Conservation (phyloP, 768 basidiomycete genomes). For the Chalciporus sphaerocephalus region DNA sequence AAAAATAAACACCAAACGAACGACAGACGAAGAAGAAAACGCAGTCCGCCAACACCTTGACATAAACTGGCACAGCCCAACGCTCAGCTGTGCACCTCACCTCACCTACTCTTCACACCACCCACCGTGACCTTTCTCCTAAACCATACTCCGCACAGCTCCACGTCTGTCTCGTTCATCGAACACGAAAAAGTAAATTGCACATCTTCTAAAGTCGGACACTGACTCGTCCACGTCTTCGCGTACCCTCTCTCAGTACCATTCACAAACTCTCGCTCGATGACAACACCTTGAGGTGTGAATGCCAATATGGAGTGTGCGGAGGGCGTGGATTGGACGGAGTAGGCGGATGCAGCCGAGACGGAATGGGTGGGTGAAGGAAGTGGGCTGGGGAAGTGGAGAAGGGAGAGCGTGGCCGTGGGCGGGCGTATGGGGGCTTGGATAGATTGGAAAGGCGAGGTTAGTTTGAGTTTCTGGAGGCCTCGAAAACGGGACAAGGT, state of each 20-base stretch:
- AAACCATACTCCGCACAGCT: slow-evolving; percentile 31
- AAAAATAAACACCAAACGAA: no score
- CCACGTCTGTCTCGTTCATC: slow-evolving; percentile 23
- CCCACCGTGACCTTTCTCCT: slow-evolving; percentile 18
- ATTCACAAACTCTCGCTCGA: slow-evolving; percentile 28
- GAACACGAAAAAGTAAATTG: slow-evolving; percentile 31
- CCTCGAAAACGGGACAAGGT: slow-evolving; percentile 32
- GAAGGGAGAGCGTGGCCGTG: neutral
- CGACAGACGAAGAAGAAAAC: no score
- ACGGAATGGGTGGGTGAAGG: slow-evolving; percentile 8
- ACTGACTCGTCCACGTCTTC: slow-evolving; percentile 26
- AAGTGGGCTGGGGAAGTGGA: neutral
- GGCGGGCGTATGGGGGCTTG: slow-evolving; percentile 15
- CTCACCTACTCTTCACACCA: no score
- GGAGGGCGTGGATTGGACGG: neutral
- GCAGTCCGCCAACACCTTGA: no score
- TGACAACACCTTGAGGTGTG: neutral
- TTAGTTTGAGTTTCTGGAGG: slow-evolving; percentile 26
- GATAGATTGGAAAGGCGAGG: slow-evolving; percentile 30
- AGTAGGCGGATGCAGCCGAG: neutral
- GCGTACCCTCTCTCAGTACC: slow-evolving; percentile 24
- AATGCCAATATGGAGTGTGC: neutral
- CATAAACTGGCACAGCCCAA: no score
- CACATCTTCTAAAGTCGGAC: slow-evolving; percentile 25
- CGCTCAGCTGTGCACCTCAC: no score